phyloP scores from a whole-genome alignment of 768 basidiomycete genomes.

The Pleurotus sapidus region DNA sequence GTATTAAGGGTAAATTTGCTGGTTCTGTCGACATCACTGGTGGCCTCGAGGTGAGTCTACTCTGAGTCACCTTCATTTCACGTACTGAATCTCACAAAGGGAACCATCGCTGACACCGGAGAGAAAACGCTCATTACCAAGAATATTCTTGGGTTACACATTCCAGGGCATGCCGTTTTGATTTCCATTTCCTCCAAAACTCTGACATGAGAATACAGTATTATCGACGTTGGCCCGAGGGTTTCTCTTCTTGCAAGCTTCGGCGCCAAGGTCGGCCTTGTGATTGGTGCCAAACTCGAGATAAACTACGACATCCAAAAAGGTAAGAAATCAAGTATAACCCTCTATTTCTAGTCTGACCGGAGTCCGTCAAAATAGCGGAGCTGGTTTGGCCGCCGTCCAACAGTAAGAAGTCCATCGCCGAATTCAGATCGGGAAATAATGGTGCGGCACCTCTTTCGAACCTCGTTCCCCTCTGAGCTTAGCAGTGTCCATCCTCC shows the following conservation, averaged over 20 bases:
- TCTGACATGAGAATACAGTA: neutral
- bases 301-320: conserved; percentile 6
- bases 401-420: conserved; percentile 1
- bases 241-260: conserved; percentile 3
- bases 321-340: neutral
- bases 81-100: neutral
- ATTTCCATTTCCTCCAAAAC: neutral
- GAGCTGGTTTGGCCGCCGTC: conserved; percentile 6
- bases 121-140: conserved; percentile 5
- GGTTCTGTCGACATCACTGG: conserved; percentile 7
- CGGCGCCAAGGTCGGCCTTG: conserved; percentile 3
- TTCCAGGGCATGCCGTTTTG: neutral
- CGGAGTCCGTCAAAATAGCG: neutral
- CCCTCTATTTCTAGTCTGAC: too few relatives aligned
- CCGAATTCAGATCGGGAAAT: conserved; percentile 2
- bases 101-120: conserved; percentile 2
- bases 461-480: neutral
- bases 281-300: conserved; percentile 4
- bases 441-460: neutral
- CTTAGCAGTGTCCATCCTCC: neutral
- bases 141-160: conserved; percentile 2
- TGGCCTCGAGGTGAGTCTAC: conserved; percentile 3
- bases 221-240: conserved; percentile 1
- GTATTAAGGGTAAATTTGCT: conserved; percentile 1
- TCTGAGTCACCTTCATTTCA: neutral